Evolutionary conservation across 495 filamentous ascomycete genomes (phyloP).

Genomic region (Penicillium crystallinum): DNA sequence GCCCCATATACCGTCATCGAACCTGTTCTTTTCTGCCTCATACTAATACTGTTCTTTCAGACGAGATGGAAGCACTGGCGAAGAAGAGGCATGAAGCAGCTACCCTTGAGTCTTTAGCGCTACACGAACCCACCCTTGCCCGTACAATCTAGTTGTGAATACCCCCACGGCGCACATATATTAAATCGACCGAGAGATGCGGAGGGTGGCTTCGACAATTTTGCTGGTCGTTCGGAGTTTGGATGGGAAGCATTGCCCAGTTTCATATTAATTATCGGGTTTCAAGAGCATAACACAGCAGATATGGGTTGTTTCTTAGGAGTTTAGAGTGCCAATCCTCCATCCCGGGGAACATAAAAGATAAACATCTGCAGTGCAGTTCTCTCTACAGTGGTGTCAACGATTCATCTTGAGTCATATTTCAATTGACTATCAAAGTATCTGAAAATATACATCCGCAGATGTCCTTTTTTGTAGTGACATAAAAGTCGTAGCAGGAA

Average conservation of each 20-base stretch:
- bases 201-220: conserved; percentile 3
- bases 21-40: not conserved
- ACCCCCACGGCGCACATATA: conserved; percentile 8
- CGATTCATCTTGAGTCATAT: conserved; percentile 5
- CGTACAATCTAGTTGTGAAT: conserved; percentile 7
- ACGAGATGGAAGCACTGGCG: conserved; percentile 47
- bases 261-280: conserved; percentile 11
- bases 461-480: conserved; percentile 13
- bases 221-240: conserved; percentile 21
- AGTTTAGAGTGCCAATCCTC: not conserved
- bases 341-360: not conserved
- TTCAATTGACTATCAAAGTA: conserved; percentile 14
- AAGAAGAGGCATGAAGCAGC: conserved; percentile 38
- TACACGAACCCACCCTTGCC: conserved; percentile 4
- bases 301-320: conserved; percentile 3
- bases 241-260: conserved; percentile 22
- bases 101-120: conserved; percentile 1
- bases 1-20: not conserved
- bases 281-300: conserved; percentile 8
- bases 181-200: not conserved
- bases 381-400: not conserved
- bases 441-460: conserved; percentile 17
- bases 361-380: not conserved
- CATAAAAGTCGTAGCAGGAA: conserved; percentile 19
- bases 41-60: conserved; percentile 14